Evolutionary conservation across 2,329 filamentous ascomycete species (phyloP).

Genomic region (Aspergillus tamarii): DNA sequence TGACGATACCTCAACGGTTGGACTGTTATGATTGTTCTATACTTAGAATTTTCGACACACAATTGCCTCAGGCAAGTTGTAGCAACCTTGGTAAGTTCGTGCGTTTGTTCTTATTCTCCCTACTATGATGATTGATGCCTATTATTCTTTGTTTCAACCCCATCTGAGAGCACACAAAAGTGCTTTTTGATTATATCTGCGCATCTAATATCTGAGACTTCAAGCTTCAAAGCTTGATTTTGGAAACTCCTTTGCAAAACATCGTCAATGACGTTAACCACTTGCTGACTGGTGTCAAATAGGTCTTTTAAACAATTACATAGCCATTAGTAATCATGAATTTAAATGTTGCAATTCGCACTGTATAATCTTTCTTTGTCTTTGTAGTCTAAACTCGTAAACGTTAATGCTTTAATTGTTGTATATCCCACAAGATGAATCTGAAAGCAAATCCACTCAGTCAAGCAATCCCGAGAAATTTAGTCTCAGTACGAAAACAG

Average conservation of each 20-base stretch:
- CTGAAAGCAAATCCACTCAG: too few species aligned
- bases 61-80: background rate
- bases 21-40: background rate
- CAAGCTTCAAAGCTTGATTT: background rate
- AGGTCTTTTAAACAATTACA: background rate
- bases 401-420: background rate
- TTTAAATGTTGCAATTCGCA: background rate
- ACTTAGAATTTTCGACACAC: background rate
- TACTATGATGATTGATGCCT: conserved; percentile 40
- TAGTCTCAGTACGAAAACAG: background rate
- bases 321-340: background rate
- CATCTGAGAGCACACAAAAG: conserved; percentile 37
- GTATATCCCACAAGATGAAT: background rate
- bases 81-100: conserved; percentile 12
- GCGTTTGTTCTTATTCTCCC: background rate
- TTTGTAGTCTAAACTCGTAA: background rate
- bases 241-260: background rate
- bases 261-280: background rate
- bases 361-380: background rate
- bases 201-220: conserved; percentile 34
- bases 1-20: background rate
- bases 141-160: conserved; percentile 43
- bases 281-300: conserved; percentile 11
- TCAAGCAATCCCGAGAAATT: background rate
- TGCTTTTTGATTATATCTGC: conserved; percentile 34